These are phyloP conservation scores for Trichophyton equinum DNA, from an alignment of 2,329 filamentous ascomycete genomes.

Conservation along the genomic window DNA sequence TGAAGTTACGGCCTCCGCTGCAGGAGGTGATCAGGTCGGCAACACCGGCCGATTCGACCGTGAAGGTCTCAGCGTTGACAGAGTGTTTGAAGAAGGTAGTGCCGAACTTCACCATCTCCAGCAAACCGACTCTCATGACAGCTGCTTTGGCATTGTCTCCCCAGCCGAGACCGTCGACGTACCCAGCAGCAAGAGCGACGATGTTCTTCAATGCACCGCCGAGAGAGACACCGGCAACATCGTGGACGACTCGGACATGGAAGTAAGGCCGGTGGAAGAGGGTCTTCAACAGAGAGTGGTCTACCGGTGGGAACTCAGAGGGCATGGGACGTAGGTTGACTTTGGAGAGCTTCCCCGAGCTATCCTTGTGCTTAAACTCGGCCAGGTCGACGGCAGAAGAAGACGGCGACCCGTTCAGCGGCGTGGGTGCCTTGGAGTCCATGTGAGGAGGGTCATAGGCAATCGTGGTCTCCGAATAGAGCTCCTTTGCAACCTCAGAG, in stretches of 20 bases:
- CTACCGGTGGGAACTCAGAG: slow-evolving; percentile 69
- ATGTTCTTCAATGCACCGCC: slow-evolving; percentile 95
- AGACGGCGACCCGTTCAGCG: slow-evolving; percentile 40
- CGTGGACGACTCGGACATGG: slow-evolving; percentile 83
- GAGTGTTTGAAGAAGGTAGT: slow-evolving; percentile 83
- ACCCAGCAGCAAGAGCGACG: slow-evolving; percentile 84
- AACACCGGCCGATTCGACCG: slow-evolving; percentile 90
- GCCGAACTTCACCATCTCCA: slow-evolving; percentile 95
- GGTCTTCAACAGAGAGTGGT: slow-evolving; percentile 67
- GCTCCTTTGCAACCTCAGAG: slow-evolving; percentile 84
- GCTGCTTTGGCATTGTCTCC: slow-evolving; percentile 98
- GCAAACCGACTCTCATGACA: slow-evolving; percentile 86
- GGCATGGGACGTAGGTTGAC: slow-evolving; percentile 65
- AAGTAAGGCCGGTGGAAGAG: slow-evolving; percentile 97
- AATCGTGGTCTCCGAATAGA: slow-evolving; percentile 94
- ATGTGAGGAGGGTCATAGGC: slow-evolving; percentile 86
- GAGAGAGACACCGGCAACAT: slow-evolving; percentile 93
- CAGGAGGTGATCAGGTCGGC: slow-evolving; percentile 93
- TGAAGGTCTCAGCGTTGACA: slow-evolving; percentile 74
- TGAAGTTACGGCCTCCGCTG: slow-evolving; percentile 83
- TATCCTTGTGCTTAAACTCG: slow-evolving; percentile 54
- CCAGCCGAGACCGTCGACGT: slow-evolving; percentile 91
- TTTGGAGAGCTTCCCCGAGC: slow-evolving; percentile 53
- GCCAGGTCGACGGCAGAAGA: slow-evolving; percentile 32
- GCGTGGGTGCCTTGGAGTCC: slow-evolving; percentile 66